These are phyloP conservation scores for Stagonosporopsis rhizophila DNA, from an alignment of 2,329 filamentous ascomycete genomes.

Conservation along the genomic window DNA sequence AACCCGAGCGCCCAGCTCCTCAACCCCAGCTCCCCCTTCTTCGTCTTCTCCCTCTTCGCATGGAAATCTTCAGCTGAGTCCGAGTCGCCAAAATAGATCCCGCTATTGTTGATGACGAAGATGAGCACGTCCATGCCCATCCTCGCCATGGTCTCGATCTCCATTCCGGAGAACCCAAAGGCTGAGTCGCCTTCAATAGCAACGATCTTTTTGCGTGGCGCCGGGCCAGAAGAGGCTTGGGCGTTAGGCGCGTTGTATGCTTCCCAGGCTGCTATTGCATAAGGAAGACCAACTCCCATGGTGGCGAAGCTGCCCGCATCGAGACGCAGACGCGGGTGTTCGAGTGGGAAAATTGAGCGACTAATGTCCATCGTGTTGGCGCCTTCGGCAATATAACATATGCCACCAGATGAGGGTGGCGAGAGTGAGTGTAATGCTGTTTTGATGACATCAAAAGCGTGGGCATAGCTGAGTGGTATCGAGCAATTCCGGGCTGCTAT, in stretches of 20 bases:
- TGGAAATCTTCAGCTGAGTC: slow-evolving; percentile 53
- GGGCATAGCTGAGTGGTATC: slow-evolving; percentile 28
- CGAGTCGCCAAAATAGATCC: slow-evolving; percentile 49
- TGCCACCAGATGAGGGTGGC: slow-evolving; percentile 54
- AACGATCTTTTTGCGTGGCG: slow-evolving; percentile 59
- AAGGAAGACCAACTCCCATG: slow-evolving; percentile 66
- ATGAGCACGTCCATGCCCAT: slow-evolving; percentile 63
- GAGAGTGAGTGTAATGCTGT: slow-evolving; percentile 56
- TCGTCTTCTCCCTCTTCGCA: slow-evolving; percentile 46
- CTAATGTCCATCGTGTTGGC: slow-evolving; percentile 69
- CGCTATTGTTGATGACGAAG: slow-evolving; percentile 64
- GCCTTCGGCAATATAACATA: slow-evolving; percentile 65
- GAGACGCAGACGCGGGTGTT: slow-evolving; percentile 62
- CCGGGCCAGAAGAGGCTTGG: slow-evolving; percentile 43
- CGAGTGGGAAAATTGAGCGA: slow-evolving; percentile 61
- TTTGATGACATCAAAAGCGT: slow-evolving; percentile 60
- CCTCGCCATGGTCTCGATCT: slow-evolving; percentile 64
- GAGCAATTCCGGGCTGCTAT: slow-evolving; percentile 32
- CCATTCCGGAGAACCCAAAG: slow-evolving; percentile 63
- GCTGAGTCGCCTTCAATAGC: slow-evolving; percentile 64
- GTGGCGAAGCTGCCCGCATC: slow-evolving; percentile 67
- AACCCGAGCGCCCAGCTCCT: slow-evolving; percentile 60
- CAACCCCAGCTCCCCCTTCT: slow-evolving; percentile 49
- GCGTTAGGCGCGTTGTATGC: slow-evolving; percentile 59
- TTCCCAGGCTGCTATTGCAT: slow-evolving; percentile 63